Evolutionary conservation across 2,329 filamentous ascomycete genomes (phyloP).

Genomic region (Davidsoniella neocaledoniae): DNA sequence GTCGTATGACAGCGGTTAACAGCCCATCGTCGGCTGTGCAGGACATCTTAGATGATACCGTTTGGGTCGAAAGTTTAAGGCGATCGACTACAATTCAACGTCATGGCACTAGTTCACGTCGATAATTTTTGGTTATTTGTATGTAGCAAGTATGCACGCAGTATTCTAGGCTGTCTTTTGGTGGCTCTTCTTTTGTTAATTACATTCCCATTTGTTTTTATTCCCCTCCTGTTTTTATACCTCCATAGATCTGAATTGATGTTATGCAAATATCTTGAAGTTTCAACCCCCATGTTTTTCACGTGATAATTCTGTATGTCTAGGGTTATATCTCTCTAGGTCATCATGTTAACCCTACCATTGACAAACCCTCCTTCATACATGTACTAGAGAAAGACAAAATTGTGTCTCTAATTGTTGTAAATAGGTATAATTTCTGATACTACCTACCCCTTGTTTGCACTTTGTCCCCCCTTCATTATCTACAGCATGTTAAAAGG

Average conservation of each 20-base stretch:
- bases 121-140: slow-evolving; percentile 1
- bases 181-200: background rate
- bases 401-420: too few relatives aligned
- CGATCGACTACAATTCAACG: slow-evolving; percentile 59
- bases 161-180: background rate
- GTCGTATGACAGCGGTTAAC: slow-evolving; percentile 11
- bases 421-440: too few relatives aligned
- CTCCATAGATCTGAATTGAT: background rate
- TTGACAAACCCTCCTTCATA: too few relatives aligned
- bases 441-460: too few relatives aligned
- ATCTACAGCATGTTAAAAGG: too few relatives aligned
- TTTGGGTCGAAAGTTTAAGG: slow-evolving; percentile 85
- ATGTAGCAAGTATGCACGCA: too few relatives aligned
- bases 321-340: too few relatives aligned
- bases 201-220: background rate
- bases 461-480: too few relatives aligned
- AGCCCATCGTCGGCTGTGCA: slow-evolving; percentile 33
- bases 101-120: background rate
- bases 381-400: too few relatives aligned
- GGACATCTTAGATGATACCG: slow-evolving; percentile 72
- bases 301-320: too few relatives aligned
- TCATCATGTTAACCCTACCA: too few relatives aligned
- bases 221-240: background rate
- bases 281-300: background rate
- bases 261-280: background rate